Base-by-base conservation (phyloP, 2,329 filamentous ascomycete genomes). In the Cercospora zeae-maydis region DNA sequence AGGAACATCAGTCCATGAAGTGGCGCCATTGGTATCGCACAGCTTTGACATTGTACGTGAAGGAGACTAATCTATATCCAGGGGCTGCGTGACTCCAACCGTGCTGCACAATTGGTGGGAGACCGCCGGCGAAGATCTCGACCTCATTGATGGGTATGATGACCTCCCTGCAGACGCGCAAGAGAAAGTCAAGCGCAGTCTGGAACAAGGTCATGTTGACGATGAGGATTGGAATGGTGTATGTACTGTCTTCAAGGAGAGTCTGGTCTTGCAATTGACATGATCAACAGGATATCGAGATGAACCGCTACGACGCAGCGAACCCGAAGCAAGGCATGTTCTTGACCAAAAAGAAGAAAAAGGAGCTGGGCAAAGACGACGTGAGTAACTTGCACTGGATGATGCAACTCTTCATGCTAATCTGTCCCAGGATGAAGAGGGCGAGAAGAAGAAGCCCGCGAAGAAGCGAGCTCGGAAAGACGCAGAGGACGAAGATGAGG, bases 151-250 rank as follows among this genome's bases (percentile, higher is more conserved):
- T 73, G 92, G 91, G 63, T 96, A 85, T 67, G 91, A 96, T 21
- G 91, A 95, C 66, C 77, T 96, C 2, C 78, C 87, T 37, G 78
- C 82, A 0, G 88, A 91, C 1, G 71, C 86, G 1, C 86, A 93
- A 76, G 85, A 85, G 49, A 96, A 95, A 80, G 80, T 97, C 67
- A 81, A 84, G 56, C 84, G 83, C 51, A 91, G 89, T 57, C 76
- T 97, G 24, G 82, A 84, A 63, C 84, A 93, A 74, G 92, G 91
- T 24, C 90, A 95, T 71, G 88, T 98, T 70, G 88, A 90, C 69
- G 83, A 91, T 45, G 88, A 91, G 57, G 93, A 97, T 70, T 97
- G 92, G 86, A 93, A 89, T 34, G 92, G 92, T 11, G 92, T 96
- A 83, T 78, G 89, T 81, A 24, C 70, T 24, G 33, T 57, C 24